These are phyloP conservation scores for Tricholoma sp. DNA, from an alignment of 768 basidiomycete genomes.

Conservation along the genomic window DNA sequence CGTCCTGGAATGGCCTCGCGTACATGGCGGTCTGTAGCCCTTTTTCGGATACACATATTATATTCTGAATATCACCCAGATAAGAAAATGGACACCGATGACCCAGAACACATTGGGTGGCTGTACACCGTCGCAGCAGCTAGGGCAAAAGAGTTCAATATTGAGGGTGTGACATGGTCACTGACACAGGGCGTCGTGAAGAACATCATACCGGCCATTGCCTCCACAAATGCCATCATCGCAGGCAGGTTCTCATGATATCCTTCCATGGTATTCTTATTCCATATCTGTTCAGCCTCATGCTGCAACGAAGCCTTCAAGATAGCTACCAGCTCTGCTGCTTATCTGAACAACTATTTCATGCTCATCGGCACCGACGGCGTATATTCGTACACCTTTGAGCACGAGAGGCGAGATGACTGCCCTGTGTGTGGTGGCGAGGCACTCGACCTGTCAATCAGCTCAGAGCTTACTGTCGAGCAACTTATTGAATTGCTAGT, in stretches of 20 bases:
- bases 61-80: conserved; percentile 39
- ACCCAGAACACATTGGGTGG: conserved; percentile 96
- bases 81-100: conserved; percentile 95
- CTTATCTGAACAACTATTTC: conserved; percentile 95
- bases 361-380: conserved; percentile 97
- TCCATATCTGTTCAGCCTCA: conserved; percentile 52
- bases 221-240: conserved; percentile 97
- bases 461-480: conserved; percentile 74
- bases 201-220: conserved; percentile 99
- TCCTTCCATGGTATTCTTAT: not conserved
- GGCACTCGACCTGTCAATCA: conserved; percentile 67
- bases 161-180: conserved; percentile 97
- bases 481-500: conserved; percentile 81
- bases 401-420: conserved; percentile 87
- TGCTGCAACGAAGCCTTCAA: conserved; percentile 99
- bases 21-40: conserved; percentile 65
- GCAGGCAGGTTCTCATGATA: conserved; percentile 52
- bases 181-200: conserved; percentile 98
- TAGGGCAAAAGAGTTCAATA: conserved; percentile 91
- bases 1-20: conserved; percentile 96
- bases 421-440: conserved; percentile 98
- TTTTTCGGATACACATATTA: not conserved
- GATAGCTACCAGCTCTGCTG: conserved; percentile 92
- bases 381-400: conserved; percentile 95
- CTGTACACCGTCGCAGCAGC: conserved; percentile 73